Base-by-base conservation (phyloP, 768 basidiomycete genomes). In the Tricholoma sp. region DNA sequence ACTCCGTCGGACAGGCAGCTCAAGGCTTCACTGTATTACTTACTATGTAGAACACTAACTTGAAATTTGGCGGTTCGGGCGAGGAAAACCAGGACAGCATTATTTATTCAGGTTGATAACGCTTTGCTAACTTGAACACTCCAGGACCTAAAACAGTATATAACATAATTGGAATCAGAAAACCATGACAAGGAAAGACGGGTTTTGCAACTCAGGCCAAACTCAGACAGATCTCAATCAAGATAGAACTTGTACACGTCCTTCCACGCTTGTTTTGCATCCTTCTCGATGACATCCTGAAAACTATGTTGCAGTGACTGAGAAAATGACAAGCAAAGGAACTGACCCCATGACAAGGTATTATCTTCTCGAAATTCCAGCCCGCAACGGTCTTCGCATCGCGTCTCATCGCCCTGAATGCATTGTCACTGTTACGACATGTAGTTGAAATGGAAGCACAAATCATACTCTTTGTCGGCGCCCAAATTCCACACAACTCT, bases 291-390 rank as follows among this genome's bases (percentile, higher is more conserved):
- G 29, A 85, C 80, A 50, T 84, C 81, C 62, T 59, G 31, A 56
- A 34, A 18, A 32, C 10, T 4, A 0, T 28, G 29, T 17, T 17
- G 11, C 24, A 39, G 44, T 51, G 6, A 59, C 31, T 15, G 52
- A 20, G 34, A 49, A 44, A 9, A n/a, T 33, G 50, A 28, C 18
- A n/a, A 42, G 6, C 17, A 6, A 49, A 45, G 15, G 54, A n/a
- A 58, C 69, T 57, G 53, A 75, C 73, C 32, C 69, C 70, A 61
- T 88, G 86, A 56, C 86, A 88, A 56, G 83, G 83, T 41, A 88
- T 86, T 56, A 87, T 81, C 47, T 81, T 71, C 15, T 85, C 78
- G 60, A 87, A 86, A 54, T 83, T 78, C 89, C 89, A 91, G 0
- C 66, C 76, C 4, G 80, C 76, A 2, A 90, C 87, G 5, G 74